Base-by-base conservation (phyloP, 2,329 filamentous ascomycete species). In the Claviceps sp. region DNA sequence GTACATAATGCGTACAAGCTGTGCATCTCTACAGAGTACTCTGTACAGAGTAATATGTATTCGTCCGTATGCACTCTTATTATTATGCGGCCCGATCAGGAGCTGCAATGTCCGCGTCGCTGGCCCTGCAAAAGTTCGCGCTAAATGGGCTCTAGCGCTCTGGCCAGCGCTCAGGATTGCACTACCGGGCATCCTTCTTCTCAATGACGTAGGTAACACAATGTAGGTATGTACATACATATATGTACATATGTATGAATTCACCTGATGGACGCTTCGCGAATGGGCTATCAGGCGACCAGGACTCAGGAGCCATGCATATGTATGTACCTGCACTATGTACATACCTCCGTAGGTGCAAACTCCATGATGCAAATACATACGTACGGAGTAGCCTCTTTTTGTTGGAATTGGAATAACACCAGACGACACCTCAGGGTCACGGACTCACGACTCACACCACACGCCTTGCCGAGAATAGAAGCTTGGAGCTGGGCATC, bases 51-150 rank as follows among this genome's bases (percentile, higher is more conserved):
- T 11, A 11, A 34, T 11, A 34, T 34, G 10, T 34, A 34, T 34
- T 34, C 3, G 30, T 11, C 30, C 30, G 30, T 11, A 34, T 34
- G 34, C 19, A 19, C 17, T 40, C 11, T 40, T 2, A 34, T 39
- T 34, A 34, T 39, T 17, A 17, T 24, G 24, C 45, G n/a, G 17
- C 34, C 41, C 22, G 10, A 22, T 24, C 45, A n/a, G 16, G 43
- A 34, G 30, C 30, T 42, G 38, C 47, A 41, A 48, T 39, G 47
- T 47, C 24, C 26, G 34, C 26, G 19, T 47, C 47, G 44, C 41
- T 38, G 16, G 37, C 52, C 54, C 52, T 51, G 55, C 53, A 55
- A 56, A 51, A 55, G 48, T 51, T 55, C 46, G 38, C 50, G 48
- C 55, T 53, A 56, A 56, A 43, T 47, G 17, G 38, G 30, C 46